Percentiles rank a stretch among this genome's conserved stretches.
phyloP scores from a whole-genome alignment of 345 rosid species.

The Syzygium oleosum region DNA sequence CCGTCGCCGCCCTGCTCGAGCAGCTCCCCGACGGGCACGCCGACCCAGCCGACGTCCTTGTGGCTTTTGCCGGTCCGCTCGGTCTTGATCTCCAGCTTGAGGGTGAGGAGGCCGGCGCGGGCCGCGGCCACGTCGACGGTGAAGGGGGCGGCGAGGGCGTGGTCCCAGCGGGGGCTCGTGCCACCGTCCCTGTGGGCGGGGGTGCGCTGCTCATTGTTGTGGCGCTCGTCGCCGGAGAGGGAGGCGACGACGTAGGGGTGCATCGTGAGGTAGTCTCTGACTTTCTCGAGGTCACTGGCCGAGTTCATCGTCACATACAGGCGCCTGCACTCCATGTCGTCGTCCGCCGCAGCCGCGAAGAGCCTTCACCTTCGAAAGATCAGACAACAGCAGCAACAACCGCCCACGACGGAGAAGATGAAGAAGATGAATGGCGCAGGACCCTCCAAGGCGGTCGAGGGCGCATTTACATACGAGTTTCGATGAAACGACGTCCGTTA shows the following conservation, averaged over 20 bases:
- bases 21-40: too few relatives aligned
- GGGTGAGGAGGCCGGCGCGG: too few relatives aligned
- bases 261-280: slow-evolving; percentile 50
- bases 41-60: too few relatives aligned
- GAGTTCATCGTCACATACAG: slow-evolving; percentile 47
- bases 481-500: rapidly evolving
- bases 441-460: rapidly evolving
- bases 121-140: too few relatives aligned
- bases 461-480: rapidly evolving
- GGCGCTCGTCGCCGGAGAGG: slow-evolving; percentile 30
- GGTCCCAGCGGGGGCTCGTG: slow-evolving; percentile 48
- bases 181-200: slow-evolving; percentile 45
- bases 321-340: slow-evolving; percentile 40
- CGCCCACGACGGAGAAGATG: neutral
- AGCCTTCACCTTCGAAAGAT: too few relatives aligned
- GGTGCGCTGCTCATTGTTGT: neutral
- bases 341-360: neutral
- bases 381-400: too few relatives aligned
- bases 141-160: neutral
- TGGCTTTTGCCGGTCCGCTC: too few relatives aligned
- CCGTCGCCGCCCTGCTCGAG: too few relatives aligned
- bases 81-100: too few relatives aligned
- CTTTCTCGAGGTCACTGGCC: slow-evolving; percentile 45
- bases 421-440: neutral
- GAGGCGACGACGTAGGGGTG: slow-evolving; percentile 49